Evolutionary conservation across 148 eudicot genomes (phyloP).

Genomic region (Vaccinium darrowii): DNA sequence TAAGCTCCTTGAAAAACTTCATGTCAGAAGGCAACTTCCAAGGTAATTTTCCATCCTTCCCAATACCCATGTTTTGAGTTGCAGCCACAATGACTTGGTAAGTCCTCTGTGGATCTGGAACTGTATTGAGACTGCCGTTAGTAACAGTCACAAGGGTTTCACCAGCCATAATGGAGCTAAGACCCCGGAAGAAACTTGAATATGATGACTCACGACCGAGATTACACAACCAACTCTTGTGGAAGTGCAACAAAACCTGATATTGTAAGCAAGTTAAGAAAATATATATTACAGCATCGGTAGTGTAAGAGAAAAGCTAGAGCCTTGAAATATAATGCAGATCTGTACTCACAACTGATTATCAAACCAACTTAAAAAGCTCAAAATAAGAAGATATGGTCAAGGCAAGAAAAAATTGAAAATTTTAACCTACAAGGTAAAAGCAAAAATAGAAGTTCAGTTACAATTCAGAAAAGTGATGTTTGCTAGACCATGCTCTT

Average conservation of each 20-base stretch:
- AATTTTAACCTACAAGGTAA: background rate
- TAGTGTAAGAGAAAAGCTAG: background rate
- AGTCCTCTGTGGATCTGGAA: conserved; percentile 35
- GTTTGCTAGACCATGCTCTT: background rate
- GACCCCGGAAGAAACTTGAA: conserved; percentile 9
- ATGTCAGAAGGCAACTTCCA: conserved; percentile 90
- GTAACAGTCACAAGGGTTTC: conserved; percentile 25
- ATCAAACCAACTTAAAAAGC: background rate
- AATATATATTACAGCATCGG: background rate
- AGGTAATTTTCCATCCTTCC: conserved; percentile 89
- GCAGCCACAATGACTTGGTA: conserved; percentile 97
- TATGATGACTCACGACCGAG: conserved; percentile 5
- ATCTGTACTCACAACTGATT: background rate
- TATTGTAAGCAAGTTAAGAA: background rate
- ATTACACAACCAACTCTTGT: conserved; percentile 11
- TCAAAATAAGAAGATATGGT: background rate
- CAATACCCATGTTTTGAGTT: conserved; percentile 83
- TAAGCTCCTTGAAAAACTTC: conserved; percentile 78
- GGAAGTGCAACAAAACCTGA: conserved; percentile 15
- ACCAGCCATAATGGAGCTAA: conserved; percentile 44
- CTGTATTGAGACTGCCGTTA: conserved; percentile 27
- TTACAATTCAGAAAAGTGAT: background rate
- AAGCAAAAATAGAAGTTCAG: background rate
- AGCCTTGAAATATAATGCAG: background rate
- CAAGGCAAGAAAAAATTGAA: background rate